Evolutionary conservation across 2,329 filamentous ascomycete genomes (phyloP), one percentile per base, ranked within the genome.

Genomic region (Fusarium sp.): DNA sequence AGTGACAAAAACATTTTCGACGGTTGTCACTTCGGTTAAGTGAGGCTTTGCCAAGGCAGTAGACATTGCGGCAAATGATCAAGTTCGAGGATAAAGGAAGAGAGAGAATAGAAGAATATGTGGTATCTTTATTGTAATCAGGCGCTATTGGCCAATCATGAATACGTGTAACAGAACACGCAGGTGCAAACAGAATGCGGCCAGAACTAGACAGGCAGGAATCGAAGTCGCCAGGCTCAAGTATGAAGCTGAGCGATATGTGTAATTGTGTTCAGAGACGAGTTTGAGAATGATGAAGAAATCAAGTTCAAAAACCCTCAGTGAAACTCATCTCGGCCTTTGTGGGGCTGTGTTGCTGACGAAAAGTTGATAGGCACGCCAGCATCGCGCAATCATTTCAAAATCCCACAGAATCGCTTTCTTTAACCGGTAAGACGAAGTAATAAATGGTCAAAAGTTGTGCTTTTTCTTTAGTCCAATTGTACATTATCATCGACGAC

Each of bases 401-500:
- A 57, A 62, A 55, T 60, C 53, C 54, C 38, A 38, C 42, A 69
- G 58, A 33, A 69, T 64, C 35, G 25, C 58, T 35, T 39, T 44
- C 36, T 64, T 64, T 69, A 58, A 39, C 50, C 50, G n/a, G 52
- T 36, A 39, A 64, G 29, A 49, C 47, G 18, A 41, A 60, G 27
- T 27, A 50, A 50, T 27, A 50, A 50, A 18, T 18, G 38, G 22
- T 39, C 25, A 41, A 17, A 44, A 8, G 17, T 36, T 36, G 20
- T 15, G 44, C 15, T 27, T 42, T 45, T 60, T 25, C 33, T 29
- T 39, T 22, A 44, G 31, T 25, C 35, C 41, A 44, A 35, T 59
- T 69, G 27, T 56, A 58, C 53, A 31, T 44, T 50, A 71, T 69
- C 52, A 73, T 86, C 81, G 80, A n/a, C 83, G 84, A 72, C 81